Percentiles rank a stretch among this genome's conserved stretches.
Evolutionary conservation across 371 early-diverging fungal species (phyloP).

Genomic region (Apophysomyces variabilis): DNA sequence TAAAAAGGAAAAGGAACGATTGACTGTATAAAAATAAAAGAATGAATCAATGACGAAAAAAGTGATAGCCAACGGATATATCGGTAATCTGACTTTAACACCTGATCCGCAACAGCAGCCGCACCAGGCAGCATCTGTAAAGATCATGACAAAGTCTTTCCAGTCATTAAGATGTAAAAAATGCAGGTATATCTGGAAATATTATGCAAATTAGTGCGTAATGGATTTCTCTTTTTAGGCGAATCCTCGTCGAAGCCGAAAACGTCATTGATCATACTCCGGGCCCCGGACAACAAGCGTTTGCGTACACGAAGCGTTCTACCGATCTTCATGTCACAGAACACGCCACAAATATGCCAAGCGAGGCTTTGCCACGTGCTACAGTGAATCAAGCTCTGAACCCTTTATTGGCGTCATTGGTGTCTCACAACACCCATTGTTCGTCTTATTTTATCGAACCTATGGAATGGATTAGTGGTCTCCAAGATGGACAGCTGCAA

Average conservation of each 20-base stretch:
- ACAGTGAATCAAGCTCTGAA: slow-evolving; percentile 39
- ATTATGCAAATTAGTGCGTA: background rate
- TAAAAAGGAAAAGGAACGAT: background rate
- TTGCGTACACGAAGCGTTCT: slow-evolving; percentile 74
- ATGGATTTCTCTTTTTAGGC: slow-evolving; percentile 36
- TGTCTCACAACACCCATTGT: slow-evolving; percentile 54
- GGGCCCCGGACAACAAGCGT: slow-evolving; percentile 74
- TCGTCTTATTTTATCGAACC: slow-evolving; percentile 86
- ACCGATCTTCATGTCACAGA: slow-evolving; percentile 38
- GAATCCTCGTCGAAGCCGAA: slow-evolving; percentile 60
- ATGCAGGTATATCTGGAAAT: slow-evolving; percentile 32
- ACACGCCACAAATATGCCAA: slow-evolving; percentile 18
- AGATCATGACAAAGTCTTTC: slow-evolving; percentile 23
- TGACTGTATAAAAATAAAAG: background rate
- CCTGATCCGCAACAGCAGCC: slow-evolving; percentile 46
- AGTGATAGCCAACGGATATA: slow-evolving; percentile 43
- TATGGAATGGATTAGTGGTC: slow-evolving; percentile 80
- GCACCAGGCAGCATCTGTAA: slow-evolving; percentile 12
- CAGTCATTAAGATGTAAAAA: slow-evolving; percentile 54
- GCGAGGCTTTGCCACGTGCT: slow-evolving; percentile 12
- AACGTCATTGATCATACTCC: slow-evolving; percentile 73
- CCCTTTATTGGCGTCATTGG: slow-evolving; percentile 49
- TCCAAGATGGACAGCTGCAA: slow-evolving; percentile 63
- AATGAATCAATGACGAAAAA: background rate
- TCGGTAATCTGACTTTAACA: slow-evolving; percentile 54